A percentile compares a stretch with the other conserved stretches of the same genome.
Conservation (phyloP, 345 rosid species). For the Theobroma cacao region DNA sequence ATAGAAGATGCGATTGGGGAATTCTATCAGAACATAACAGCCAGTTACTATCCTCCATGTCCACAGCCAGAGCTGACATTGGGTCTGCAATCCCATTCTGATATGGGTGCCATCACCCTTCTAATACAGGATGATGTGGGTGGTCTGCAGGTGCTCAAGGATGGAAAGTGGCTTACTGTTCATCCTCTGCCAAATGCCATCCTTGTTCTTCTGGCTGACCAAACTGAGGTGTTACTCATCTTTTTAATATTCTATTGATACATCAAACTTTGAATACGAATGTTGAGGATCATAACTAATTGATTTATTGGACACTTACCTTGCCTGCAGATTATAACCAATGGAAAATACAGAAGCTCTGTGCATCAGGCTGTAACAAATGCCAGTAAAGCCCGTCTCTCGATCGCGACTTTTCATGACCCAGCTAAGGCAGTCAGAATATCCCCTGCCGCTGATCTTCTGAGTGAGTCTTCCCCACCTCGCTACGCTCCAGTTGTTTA, state of each 20-base stretch:
- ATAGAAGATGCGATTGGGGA: constrained; percentile 70
- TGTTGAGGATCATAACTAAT: not conserved
- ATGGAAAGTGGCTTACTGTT: constrained; percentile 61
- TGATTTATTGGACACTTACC: not conserved
- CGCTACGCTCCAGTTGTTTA: constrained; percentile 49
- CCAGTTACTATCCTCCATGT: constrained; percentile 87
- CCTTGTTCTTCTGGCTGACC: constrained; percentile 71
- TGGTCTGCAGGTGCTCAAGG: constrained; percentile 79
- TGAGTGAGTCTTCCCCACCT: constrained; percentile 34
- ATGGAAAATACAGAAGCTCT: constrained; percentile 70
- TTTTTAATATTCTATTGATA: not conserved
- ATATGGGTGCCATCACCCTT: constrained; percentile 77
- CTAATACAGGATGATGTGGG: constrained; percentile 79
- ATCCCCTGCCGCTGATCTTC: constrained; percentile 57
- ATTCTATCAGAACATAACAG: constrained; percentile 81
- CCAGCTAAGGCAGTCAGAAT: constrained; percentile 61
- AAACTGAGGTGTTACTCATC: constrained; percentile 60
- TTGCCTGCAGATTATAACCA: constrained; percentile 61
- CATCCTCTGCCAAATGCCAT: constrained; percentile 62
- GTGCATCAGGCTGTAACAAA: constrained; percentile 77
- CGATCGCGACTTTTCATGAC: constrained; percentile 86
- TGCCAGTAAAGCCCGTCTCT: constrained; percentile 51
- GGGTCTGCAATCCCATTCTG: constrained; percentile 90
- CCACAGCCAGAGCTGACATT: constrained; percentile 86
- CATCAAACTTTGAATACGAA: not conserved